These are phyloP conservation scores for Ceratobasidium papillatum DNA, from an alignment of 1,284 basidiomycete species.

Conservation along the genomic window DNA sequence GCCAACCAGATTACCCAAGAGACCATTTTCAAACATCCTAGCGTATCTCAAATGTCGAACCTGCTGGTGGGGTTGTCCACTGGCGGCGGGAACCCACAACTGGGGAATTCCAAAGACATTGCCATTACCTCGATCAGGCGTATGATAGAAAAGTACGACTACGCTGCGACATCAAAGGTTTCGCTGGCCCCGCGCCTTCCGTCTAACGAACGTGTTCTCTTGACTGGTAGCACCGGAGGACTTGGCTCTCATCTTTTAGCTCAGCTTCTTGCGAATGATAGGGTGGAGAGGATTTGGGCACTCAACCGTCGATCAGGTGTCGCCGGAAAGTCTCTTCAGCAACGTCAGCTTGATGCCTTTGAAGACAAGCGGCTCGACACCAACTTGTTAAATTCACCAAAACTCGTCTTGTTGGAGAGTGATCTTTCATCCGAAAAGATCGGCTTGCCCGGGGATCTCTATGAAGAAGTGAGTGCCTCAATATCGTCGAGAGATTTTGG, in stretches of 20 bases:
- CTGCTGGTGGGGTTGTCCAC: neutral
- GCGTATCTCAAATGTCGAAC: too few relatives aligned
- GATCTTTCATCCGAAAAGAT: constrained; percentile 47
- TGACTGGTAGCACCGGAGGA: constrained; percentile 54
- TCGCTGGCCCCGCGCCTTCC: neutral
- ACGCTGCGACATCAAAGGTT: too few relatives aligned
- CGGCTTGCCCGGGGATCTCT: constrained; percentile 46
- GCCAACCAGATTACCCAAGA: neutral
- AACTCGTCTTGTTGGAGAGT: constrained; percentile 46
- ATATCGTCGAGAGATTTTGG: too few relatives aligned
- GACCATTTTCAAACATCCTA: neutral
- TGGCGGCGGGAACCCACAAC: neutral
- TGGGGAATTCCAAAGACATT: neutral
- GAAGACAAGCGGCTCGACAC: constrained; percentile 31
- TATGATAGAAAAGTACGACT: neutral
- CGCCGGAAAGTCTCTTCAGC: neutral
- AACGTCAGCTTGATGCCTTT: constrained; percentile 39
- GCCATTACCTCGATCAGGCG: neutral
- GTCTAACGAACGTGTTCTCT: constrained; percentile 47
- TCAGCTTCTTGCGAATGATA: constrained; percentile 44
- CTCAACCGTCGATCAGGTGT: constrained; percentile 27
- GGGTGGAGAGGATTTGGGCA: constrained; percentile 40
- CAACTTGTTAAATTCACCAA: constrained; percentile 12
- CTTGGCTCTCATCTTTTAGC: constrained; percentile 51
- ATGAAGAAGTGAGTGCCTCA: constrained; percentile 47